Evolutionary conservation across 2,329 filamentous ascomycete genomes (phyloP), one percentile per base, ranked within the genome.

Genomic region (Ophiostoma ulmi): DNA sequence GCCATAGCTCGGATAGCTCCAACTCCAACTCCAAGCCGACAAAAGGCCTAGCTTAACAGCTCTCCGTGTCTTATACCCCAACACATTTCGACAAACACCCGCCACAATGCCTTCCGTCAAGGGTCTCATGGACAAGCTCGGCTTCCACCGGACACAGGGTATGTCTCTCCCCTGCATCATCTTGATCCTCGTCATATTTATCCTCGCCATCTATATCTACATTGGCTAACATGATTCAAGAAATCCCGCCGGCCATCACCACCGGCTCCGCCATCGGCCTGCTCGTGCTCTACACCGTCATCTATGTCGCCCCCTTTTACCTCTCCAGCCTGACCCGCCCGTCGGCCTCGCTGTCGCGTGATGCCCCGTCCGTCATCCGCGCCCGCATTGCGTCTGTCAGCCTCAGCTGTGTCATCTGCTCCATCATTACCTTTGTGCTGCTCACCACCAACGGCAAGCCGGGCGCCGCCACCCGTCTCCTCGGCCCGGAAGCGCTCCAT

Each of bases 291-390:
- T 97, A 96, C 80, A 97, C 93, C n/a, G 79, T 93, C 75, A 81
- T 93, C 81, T 99, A 98, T 81, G 92, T 99, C 76, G 82, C 91
- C 3, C 94, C 95, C 35, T 93, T 98, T 80, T 97, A 99, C 83
- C 84, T 94, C 73, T 95, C 90, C 26, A 80, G 88, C 4, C 85
- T 88, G 26, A 96, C 94, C 5, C 88, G 94, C 69, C 93, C 94
- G 7, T 95, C 92, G 8, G 86, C 88, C 36, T 87, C 85, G 70
- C 86, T 96, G 38, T 92, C 91, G 72, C 89, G 95, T 77, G 94
- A 98, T 86, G 90, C 92, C 38, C 93, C 94, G 11, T 90, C 91
- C 13, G 93, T 96, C 68, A 98, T 99, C 81, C 90, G 90, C 75
- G 91, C 92, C 71, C 90, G 95, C 75, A 90, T 97, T 76, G 86